Conservation (phyloP, 345 rosid species). For the Cardamine chenopodiifolia region DNA sequence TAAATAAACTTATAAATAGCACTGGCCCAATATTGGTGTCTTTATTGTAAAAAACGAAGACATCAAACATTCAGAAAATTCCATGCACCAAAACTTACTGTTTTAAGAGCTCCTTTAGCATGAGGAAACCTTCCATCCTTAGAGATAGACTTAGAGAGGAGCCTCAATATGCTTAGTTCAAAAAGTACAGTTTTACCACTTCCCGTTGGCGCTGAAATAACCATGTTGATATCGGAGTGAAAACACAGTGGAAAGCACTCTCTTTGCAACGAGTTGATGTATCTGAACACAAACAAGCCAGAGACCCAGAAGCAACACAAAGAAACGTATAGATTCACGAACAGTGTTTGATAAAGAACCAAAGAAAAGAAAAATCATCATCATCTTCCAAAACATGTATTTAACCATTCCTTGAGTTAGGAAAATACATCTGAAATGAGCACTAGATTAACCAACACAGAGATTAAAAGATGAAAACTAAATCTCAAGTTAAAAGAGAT, state of each 20-base stretch:
- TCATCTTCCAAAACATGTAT: not conserved
- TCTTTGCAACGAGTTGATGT: constrained; percentile 92
- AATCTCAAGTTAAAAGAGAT: constrained; percentile 6
- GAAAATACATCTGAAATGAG: not conserved
- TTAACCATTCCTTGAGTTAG: not conserved
- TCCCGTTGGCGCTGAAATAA: constrained; percentile 97
- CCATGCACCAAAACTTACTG: constrained; percentile 52
- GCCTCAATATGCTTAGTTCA: constrained; percentile 89
- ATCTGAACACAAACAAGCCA: constrained; percentile 51
- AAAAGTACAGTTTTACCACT: constrained; percentile 97
- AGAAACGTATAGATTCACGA: constrained; percentile 2
- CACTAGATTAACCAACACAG: not conserved
- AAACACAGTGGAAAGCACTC: constrained; percentile 91
- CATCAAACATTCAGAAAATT: not conserved
- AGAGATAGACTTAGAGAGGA: constrained; percentile 72
- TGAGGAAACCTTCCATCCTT: constrained; percentile 65
- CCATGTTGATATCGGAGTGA: constrained; percentile 85
- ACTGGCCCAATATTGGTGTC: not conserved
- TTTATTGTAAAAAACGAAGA: not conserved
- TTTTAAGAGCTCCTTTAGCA: constrained; percentile 82
- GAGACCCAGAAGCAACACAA: constrained; percentile 23
- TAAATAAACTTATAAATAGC: not conserved
- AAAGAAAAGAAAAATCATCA: not conserved
- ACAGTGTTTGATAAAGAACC: not conserved
- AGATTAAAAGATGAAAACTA: not conserved